Percentiles rank a stretch among this genome's conserved stretches.
Evolutionary conservation across 495 filamentous ascomycete species (phyloP).

Genomic region (Penicillium pulvis): DNA sequence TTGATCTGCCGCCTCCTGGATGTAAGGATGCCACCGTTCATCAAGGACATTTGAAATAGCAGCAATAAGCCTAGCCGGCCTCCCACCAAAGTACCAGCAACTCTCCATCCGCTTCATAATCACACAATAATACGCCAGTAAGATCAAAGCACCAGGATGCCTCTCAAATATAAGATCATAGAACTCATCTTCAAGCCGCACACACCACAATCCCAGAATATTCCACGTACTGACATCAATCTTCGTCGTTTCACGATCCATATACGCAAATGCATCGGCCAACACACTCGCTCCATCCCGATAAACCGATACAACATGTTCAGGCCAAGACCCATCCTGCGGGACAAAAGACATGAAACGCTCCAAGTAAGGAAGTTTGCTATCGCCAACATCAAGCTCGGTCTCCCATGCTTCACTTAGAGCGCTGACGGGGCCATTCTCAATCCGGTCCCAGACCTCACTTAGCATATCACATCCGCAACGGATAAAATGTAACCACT

Average conservation of each 20-base stretch:
- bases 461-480: slow-evolving; percentile 20
- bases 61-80: slow-evolving; percentile 27
- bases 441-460: slow-evolving; percentile 22
- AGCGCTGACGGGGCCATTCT: slow-evolving; percentile 13
- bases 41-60: slow-evolving; percentile 32
- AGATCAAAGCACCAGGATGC: slow-evolving; percentile 39
- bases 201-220: slow-evolving; percentile 33
- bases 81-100: slow-evolving; percentile 37
- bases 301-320: slow-evolving; percentile 17
- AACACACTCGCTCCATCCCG: slow-evolving; percentile 10
- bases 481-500: slow-evolving; percentile 25
- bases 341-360: slow-evolving; percentile 16
- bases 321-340: slow-evolving; percentile 11
- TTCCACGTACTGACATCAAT: slow-evolving; percentile 18
- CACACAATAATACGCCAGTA: slow-evolving; percentile 42
- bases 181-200: slow-evolving; percentile 30
- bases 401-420: slow-evolving; percentile 21
- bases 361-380: slow-evolving; percentile 15
- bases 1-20: slow-evolving; percentile 16
- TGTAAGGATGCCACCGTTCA: slow-evolving; percentile 32
- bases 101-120: slow-evolving; percentile 32
- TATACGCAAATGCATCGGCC: slow-evolving; percentile 19
- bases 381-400: slow-evolving; percentile 8
- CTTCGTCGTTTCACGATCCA: slow-evolving; percentile 7
- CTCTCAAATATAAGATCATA: slow-evolving; percentile 28